Base-by-base conservation (phyloP, 257 asterid species). In the Orobanche coerulescens region DNA sequence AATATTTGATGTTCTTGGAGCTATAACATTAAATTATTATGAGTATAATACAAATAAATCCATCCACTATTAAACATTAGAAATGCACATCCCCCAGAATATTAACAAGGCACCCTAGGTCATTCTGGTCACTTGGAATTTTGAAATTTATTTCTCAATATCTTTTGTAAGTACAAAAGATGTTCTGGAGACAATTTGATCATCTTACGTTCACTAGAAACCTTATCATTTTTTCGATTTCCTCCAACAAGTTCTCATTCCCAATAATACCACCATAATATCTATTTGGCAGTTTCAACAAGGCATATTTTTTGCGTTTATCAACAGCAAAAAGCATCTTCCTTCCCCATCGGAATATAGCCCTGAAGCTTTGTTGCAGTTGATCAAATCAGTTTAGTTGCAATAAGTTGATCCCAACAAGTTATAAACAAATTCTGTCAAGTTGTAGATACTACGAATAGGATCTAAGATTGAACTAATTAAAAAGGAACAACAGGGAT, bases 401-500 rank as follows among this genome's bases (percentile, higher is more conserved):
- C 43, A 52, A 31, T n/a, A 50, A 39, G 42, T 2, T 25, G 22
- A 22, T 31, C 3, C 15, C 30, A 57, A 20, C 18, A 26, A 26
- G 50, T 26, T 34, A 9, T 33, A 16, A 51, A 24, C 8, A n/a
- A 63, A 15, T 1, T 57, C 50, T 40, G 13, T 24, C 24, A 16
- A 31, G 14, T 16, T 63, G 57, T 2, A 64, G 58, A 63, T 69
- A 28, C 42, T 16, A n/a, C 40, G 39, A 6, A 19, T 69, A 25
- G 28, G 18, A 68, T 11, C 14, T 6, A 44, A 1, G 52, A 18
- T 33, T 15, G 26, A 62, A 40, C 53, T 54, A 40, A 30, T 11
- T 12, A 0, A n/a, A n/a, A n/a, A n/a, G n/a, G n/a, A n/a, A n/a
- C n/a, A n/a, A n/a, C n/a, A n/a, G n/a, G n/a, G n/a, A n/a, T n/a